phyloP scores from a whole-genome alignment of 1,284 basidiomycete genomes.

The Wallemia ichthyophaga region DNA sequence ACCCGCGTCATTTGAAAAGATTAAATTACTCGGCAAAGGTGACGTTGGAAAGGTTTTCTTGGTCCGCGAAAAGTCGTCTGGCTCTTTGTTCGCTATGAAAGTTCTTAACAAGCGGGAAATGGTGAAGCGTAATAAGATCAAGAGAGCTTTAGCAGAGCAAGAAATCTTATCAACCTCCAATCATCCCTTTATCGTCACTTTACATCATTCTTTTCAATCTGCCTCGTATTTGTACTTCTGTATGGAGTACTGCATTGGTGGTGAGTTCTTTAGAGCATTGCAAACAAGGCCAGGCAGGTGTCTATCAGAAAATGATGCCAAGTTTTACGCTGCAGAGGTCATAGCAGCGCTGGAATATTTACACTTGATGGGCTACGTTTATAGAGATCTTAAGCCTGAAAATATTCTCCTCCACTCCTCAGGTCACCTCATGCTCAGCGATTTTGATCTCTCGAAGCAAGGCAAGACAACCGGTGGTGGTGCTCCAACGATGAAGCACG shows the following conservation, averaged over 20 bases:
- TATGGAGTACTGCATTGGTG: conserved; percentile 98
- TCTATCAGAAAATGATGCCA: conserved; percentile 70
- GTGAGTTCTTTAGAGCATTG: conserved; percentile 90
- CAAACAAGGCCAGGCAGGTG: conserved; percentile 88
- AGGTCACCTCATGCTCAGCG: conserved; percentile 96
- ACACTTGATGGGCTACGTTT: conserved; percentile 97
- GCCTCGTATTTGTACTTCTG: conserved; percentile 88
- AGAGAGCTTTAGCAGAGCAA: conserved; percentile 71
- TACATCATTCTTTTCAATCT: conserved; percentile 95
- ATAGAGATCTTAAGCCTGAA: conserved; percentile 95
- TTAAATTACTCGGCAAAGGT: conserved; percentile 80
- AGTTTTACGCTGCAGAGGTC: conserved; percentile 97
- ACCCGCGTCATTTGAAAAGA: conserved; percentile 68
- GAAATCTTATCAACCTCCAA: conserved; percentile 87
- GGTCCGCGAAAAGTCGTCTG: conserved; percentile 77
- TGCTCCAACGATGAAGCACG: conserved; percentile 61
- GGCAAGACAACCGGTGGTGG: conserved; percentile 44
- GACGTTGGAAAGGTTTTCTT: conserved; percentile 90
- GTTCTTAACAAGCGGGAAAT: conserved; percentile 91
- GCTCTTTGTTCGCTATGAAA: conserved; percentile 87
- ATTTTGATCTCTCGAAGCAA: conserved; percentile 95
- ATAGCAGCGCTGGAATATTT: conserved; percentile 91
- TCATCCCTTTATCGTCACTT: conserved; percentile 89
- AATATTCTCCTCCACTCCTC: conserved; percentile 97
- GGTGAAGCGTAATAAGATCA: conserved; percentile 95